Evolutionary conservation across 495 filamentous ascomycete species (phyloP).

Genomic region (Cudoniella acicularis): DNA sequence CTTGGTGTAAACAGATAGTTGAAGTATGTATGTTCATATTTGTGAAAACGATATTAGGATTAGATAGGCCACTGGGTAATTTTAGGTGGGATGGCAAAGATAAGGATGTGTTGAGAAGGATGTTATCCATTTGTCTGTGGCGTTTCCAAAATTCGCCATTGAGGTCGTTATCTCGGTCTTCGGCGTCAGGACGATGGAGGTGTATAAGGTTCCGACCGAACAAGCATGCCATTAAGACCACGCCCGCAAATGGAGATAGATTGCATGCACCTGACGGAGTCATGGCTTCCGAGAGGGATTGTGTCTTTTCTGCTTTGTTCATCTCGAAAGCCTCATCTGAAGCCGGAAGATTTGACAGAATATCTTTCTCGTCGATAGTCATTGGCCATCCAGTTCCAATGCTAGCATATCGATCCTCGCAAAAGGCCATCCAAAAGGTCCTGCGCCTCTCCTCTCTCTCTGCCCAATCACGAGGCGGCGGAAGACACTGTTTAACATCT

Average conservation of each 20-base stretch:
- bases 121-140: slow-evolving; percentile 84
- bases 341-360: slow-evolving; percentile 79
- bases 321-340: slow-evolving; percentile 85
- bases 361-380: slow-evolving; percentile 87
- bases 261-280: slow-evolving; percentile 63
- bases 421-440: slow-evolving; percentile 94
- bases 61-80: slow-evolving; percentile 68
- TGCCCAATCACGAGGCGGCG: slow-evolving; percentile 85
- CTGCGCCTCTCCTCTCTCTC: slow-evolving; percentile 87
- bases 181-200: slow-evolving; percentile 80
- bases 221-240: slow-evolving; percentile 78
- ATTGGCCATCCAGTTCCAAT: slow-evolving; percentile 98
- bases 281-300: slow-evolving; percentile 68
- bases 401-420: slow-evolving; percentile 86
- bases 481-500: slow-evolving; percentile 89
- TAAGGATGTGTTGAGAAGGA: slow-evolving; percentile 80
- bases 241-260: slow-evolving; percentile 74
- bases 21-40: slow-evolving; percentile 98
- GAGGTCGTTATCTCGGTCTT: slow-evolving; percentile 82
- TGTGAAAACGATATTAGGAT: slow-evolving; percentile 87
- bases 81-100: slow-evolving; percentile 80
- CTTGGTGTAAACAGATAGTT: slow-evolving; percentile 95
- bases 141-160: slow-evolving; percentile 97
- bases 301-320: slow-evolving; percentile 67
- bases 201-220: slow-evolving; percentile 95